These are phyloP conservation scores for Monosporascus sp. DNA, from an alignment of 2,329 filamentous ascomycete genomes.

Conservation along the genomic window DNA sequence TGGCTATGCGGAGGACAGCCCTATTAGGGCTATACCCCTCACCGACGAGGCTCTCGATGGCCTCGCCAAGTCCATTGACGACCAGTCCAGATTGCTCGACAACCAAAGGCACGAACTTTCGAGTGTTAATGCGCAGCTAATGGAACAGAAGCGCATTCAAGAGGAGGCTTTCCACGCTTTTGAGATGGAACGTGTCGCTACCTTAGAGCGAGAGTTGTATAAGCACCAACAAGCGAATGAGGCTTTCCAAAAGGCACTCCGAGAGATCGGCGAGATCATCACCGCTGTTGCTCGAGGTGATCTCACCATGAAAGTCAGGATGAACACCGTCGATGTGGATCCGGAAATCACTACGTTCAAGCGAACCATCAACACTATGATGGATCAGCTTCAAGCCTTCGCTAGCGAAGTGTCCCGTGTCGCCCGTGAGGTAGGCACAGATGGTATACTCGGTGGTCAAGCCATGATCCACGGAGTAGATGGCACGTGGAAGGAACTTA, in stretches of 20 bases:
- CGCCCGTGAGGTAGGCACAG: constrained; percentile 91
- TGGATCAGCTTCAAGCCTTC: constrained; percentile 95
- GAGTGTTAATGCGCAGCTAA: constrained; percentile 78
- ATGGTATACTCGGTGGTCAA: constrained; percentile 89
- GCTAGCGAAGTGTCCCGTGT: constrained; percentile 93
- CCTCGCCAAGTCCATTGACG: constrained; percentile 84
- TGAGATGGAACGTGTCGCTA: constrained; percentile 81
- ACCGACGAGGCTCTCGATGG: constrained; percentile 81
- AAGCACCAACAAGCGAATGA: constrained; percentile 98
- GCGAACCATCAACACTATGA: constrained; percentile 97
- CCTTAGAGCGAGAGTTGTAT: constrained; percentile 86
- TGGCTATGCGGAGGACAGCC: constrained; percentile 27
- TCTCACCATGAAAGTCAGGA: constrained; percentile 92
- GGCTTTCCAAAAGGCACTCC: constrained; percentile 94
- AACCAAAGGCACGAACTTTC: constrained; percentile 81
- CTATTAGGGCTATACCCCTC: constrained; percentile 46
- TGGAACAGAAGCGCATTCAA: constrained; percentile 80
- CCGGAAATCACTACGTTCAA: constrained; percentile 98
- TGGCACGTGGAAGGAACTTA: constrained; percentile 96
- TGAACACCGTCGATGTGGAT: constrained; percentile 95
- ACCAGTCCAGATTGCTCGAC: constrained; percentile 87
- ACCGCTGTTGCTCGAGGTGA: constrained; percentile 94
- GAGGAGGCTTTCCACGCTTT: constrained; percentile 76
- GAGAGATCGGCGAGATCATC: constrained; percentile 95
- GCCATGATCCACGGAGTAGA: constrained; percentile 90